Base-by-base conservation (phyloP, 2,329 filamentous ascomycete genomes). In the Stylonectria norvegica region DNA sequence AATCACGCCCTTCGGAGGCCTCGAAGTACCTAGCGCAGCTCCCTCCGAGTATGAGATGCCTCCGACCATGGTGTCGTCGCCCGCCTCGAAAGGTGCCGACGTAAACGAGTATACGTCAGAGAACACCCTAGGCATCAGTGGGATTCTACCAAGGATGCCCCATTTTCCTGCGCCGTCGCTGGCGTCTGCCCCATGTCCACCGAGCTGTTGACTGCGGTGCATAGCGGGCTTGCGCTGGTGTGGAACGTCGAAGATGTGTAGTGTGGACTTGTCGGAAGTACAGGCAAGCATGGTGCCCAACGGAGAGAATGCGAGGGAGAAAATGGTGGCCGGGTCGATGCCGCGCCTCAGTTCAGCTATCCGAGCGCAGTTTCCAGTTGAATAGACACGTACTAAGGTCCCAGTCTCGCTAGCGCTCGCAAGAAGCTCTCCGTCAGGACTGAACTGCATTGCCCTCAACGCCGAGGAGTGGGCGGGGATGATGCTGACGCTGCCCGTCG, bases 241-340 rank as follows among this genome's bases (percentile, higher is more conserved):
- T 4, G 85, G 84, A 1, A 96, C 75, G 58, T 97, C 89, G 60
- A 96, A 98, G 25, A 98, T 78, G 65, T 98, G 93, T 9, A 98
- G 73, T 1, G 90, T 98, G 5, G 88, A 90, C 67, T 97, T 98
- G 71, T 98, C 93, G 1, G 90, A 96, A 1, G 91, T 97, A 47
- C 89, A 91, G 18, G 93, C 93, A 9, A 97, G 75, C 59, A 89
- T 77, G 30, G 76, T 79, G 36, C 85, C 86, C 1, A 83, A 83
- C 1, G 90, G 90, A 15, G 87, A 94, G 62, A 98, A 93, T 9
- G 85, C 84, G 9, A 98, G 73, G 2, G 87, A 91, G 66, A 87
- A 95, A 51, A 97, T 86, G 38, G 82, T 81, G 12, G 93, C 90
- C 23, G 82, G 85, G 57, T 98, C 93, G 34, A 95, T 84, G 29